Percentiles rank a stretch among this genome's conserved stretches.
Evolutionary conservation across 805 yeast species (phyloP).

Genomic region (Cyberlindnera meyerae): DNA sequence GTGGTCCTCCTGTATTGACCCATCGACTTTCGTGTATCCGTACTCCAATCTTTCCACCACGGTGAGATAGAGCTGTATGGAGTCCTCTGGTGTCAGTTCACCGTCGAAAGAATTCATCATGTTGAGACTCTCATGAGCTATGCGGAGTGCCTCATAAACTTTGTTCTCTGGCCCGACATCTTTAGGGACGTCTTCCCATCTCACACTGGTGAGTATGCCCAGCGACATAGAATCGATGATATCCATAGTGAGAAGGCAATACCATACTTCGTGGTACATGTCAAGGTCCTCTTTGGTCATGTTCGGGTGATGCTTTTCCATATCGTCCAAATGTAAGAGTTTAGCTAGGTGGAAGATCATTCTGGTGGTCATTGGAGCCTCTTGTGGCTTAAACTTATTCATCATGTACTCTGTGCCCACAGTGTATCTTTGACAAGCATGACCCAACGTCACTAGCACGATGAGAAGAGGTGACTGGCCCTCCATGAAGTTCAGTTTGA

Average conservation of each 20-base stretch:
- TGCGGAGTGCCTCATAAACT: not conserved
- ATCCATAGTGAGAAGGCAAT: not conserved
- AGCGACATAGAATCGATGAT: not conserved
- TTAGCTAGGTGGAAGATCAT: not conserved
- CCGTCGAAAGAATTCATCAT: constrained; percentile 4
- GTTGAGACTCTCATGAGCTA: constrained; percentile 1
- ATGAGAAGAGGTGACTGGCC: no score
- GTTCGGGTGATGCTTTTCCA: constrained; percentile 1
- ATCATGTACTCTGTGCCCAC: not conserved
- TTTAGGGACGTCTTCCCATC: not conserved
- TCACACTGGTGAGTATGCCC: not conserved
- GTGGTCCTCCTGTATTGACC: no score
- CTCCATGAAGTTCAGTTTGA: no score
- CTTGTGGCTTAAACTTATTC: not conserved
- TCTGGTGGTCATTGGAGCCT: constrained; percentile 1
- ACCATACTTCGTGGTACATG: constrained; percentile 2
- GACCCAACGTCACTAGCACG: not conserved
- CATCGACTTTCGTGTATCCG: not conserved
- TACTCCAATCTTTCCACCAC: not conserved
- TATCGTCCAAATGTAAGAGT: constrained; percentile 1
- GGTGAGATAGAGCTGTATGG: not conserved
- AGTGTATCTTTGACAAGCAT: not conserved
- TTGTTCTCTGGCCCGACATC: not conserved
- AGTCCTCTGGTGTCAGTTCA: constrained; percentile 1
- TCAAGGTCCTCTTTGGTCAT: not conserved